phyloP scores from a whole-genome alignment of 2,329 filamentous ascomycete species.

The Neopestalotiopsis sp. region DNA sequence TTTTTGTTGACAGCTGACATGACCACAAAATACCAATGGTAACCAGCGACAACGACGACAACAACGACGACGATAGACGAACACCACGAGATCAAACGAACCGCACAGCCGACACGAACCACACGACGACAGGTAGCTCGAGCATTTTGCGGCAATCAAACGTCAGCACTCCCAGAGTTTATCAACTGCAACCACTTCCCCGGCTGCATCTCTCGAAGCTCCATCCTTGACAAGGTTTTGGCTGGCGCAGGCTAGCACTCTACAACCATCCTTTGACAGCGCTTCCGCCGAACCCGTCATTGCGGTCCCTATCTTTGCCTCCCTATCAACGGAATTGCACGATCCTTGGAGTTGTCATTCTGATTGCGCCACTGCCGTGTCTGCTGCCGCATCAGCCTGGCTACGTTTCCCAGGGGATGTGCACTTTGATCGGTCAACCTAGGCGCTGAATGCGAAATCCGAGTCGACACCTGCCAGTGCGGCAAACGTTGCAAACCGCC shows the following conservation, averaged over 20 bases:
- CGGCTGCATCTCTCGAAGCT: not conserved
- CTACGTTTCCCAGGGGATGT: not conserved
- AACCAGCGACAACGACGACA: constrained; percentile 10
- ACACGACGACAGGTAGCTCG: not conserved
- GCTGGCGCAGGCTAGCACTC: constrained; percentile 1
- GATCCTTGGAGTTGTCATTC: not conserved
- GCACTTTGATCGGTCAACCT: not conserved
- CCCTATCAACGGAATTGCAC: not conserved
- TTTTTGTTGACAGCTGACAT: constrained; percentile 14
- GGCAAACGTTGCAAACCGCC: not conserved
- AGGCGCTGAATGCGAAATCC: not conserved
- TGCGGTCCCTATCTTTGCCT: not conserved
- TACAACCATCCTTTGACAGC: not conserved
- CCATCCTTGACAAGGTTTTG: constrained; percentile 8
- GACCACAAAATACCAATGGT: constrained; percentile 12
- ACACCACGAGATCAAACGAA: not conserved
- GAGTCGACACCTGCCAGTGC: not conserved
- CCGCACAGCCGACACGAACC: not conserved
- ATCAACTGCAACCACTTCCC: not conserved
- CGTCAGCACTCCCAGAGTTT: not conserved
- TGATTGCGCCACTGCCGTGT: not conserved
- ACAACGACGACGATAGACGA: not conserved
- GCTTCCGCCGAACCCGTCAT: not conserved
- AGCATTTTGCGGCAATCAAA: not conserved
- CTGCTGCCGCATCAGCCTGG: not conserved